phyloP scores from a whole-genome alignment of 2,329 filamentous ascomycete genomes.

The Colletotrichum lupini region DNA sequence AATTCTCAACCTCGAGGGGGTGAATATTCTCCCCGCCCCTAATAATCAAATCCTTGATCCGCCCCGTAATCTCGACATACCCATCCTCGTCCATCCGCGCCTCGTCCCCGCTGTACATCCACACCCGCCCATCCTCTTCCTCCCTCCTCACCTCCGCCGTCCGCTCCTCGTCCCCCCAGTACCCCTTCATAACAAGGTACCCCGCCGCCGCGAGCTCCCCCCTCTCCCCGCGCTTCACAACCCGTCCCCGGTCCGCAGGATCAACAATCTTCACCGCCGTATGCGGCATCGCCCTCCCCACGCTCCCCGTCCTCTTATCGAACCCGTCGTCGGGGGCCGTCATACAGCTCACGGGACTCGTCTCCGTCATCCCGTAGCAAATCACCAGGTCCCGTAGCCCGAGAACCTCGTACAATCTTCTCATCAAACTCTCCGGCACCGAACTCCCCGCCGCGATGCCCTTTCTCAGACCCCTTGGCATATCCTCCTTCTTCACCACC shows the following conservation, averaged over 20 bases:
- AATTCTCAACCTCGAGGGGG: slow-evolving; percentile 92
- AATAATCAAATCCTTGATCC: slow-evolving; percentile 97
- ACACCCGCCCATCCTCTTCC: slow-evolving; percentile 67
- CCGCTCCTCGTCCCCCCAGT: slow-evolving; percentile 79
- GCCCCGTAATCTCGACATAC: slow-evolving; percentile 87
- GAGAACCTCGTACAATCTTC: slow-evolving; percentile 75
- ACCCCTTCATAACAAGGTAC: slow-evolving; percentile 91
- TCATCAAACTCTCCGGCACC: slow-evolving; percentile 87
- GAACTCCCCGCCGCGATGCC: slow-evolving; percentile 90
- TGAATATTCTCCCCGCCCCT: slow-evolving; percentile 96
- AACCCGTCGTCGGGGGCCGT: slow-evolving; percentile 81
- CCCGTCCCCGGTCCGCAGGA: slow-evolving; percentile 65
- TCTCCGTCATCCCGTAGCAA: slow-evolving; percentile 98
- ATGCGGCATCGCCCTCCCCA: slow-evolving; percentile 87
- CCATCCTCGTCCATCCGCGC: slow-evolving; percentile 85
- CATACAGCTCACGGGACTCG: slow-evolving; percentile 82
- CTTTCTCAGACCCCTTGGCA: slow-evolving; percentile 70
- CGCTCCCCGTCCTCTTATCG: slow-evolving; percentile 76
- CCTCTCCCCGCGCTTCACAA: slow-evolving; percentile 72
- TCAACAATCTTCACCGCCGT: slow-evolving; percentile 82
- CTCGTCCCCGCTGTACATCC: slow-evolving; percentile 96
- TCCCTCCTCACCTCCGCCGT: slow-evolving; percentile 74
- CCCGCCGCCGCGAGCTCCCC: slow-evolving; percentile 88
- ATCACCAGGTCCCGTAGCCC: slow-evolving; percentile 88
- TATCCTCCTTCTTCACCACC: slow-evolving; percentile 40